A percentile compares a stretch with the other conserved stretches of the same genome.
Conservation (phyloP, 176 grass and related monocot genomes). For the Lolium multiflorum region DNA sequence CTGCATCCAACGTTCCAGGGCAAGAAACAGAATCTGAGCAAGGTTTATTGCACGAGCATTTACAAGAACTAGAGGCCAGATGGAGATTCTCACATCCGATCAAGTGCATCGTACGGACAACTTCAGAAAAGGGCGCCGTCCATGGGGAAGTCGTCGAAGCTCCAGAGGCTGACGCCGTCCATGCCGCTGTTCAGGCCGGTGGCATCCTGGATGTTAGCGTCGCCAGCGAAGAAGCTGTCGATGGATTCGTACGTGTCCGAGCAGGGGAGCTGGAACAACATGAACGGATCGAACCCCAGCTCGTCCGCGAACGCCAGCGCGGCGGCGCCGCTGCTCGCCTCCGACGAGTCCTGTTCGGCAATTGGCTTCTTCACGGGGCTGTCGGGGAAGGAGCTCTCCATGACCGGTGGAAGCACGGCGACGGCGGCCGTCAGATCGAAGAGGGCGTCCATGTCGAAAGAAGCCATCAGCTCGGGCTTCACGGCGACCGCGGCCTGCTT, state of each 20-base stretch:
- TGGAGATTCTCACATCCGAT: constrained; percentile 32
- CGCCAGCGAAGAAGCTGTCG: constrained; percentile 44
- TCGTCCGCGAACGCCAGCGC: constrained; percentile 41
- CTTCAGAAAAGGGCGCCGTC: constrained; percentile 47
- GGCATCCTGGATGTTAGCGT: constrained; percentile 41
- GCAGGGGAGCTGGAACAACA: constrained; percentile 56
- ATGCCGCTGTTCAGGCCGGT: constrained; percentile 1
- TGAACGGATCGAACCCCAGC: constrained; percentile 54
- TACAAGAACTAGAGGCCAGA: not conserved
- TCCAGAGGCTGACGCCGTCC: constrained; percentile 62
- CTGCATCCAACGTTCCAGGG: constrained; percentile 12
- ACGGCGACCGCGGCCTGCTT: not conserved
- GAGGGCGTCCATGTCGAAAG: constrained; percentile 23
- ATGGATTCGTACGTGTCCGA: constrained; percentile 45
- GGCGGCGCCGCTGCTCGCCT: not conserved
- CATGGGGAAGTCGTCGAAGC: constrained; percentile 72
- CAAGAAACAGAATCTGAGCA: not conserved
- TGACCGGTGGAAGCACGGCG: not conserved
- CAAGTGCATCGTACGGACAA: not conserved
- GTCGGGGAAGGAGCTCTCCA: constrained; percentile 33
- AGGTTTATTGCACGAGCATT: not conserved
- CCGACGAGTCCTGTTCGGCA: constrained; percentile 12
- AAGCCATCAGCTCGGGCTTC: not conserved
- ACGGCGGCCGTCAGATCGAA: constrained; percentile 17
- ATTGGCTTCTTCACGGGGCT: constrained; percentile 23